phyloP scores from a whole-genome alignment of 352 stramenopile genomes.

The Globisporangium radiosum region DNA sequence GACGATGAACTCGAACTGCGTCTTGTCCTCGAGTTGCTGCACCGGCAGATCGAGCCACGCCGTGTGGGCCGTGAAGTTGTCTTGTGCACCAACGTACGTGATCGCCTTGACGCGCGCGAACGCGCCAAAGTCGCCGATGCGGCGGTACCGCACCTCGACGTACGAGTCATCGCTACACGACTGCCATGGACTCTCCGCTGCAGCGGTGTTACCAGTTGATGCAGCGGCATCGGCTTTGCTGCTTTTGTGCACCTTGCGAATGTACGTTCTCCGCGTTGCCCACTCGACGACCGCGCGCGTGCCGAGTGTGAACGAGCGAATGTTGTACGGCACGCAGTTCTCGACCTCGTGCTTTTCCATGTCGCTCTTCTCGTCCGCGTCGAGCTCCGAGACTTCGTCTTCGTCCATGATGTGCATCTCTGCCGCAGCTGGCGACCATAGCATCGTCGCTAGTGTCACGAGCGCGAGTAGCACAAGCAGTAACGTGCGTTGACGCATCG shows the following conservation, averaged over 20 bases:
- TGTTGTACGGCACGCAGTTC: slow-evolving; percentile 81
- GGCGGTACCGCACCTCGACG: slow-evolving; percentile 51
- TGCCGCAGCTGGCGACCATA: not conserved
- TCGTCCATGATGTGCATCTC: slow-evolving; percentile 33
- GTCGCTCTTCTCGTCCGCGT: slow-evolving; percentile 44
- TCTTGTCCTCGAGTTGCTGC: slow-evolving; percentile 1
- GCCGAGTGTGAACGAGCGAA: slow-evolving; percentile 60
- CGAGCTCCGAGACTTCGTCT: slow-evolving; percentile 28
- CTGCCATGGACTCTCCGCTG: slow-evolving; percentile 45
- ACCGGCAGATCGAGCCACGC: slow-evolving; percentile 45
- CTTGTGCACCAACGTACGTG: slow-evolving; percentile 39
- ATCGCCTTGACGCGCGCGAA: slow-evolving; percentile 44
- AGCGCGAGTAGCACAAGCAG: no score
- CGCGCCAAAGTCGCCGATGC: slow-evolving; percentile 22
- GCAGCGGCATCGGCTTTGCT: slow-evolving; percentile 20
- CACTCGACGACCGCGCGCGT: slow-evolving; percentile 56
- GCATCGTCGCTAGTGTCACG: no score
- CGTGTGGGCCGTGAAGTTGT: slow-evolving; percentile 61
- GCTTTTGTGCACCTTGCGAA: slow-evolving; percentile 46
- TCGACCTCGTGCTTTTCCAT: slow-evolving; percentile 78
- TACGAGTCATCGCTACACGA: slow-evolving; percentile 58
- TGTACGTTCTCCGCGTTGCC: slow-evolving; percentile 65
- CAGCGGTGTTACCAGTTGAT: slow-evolving; percentile 2
- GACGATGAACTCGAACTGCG: slow-evolving; percentile 63
- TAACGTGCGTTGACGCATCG: no score